Base-by-base conservation (phyloP, 352 stramenopile species). In the Phytopythium chamaehyphon region DNA sequence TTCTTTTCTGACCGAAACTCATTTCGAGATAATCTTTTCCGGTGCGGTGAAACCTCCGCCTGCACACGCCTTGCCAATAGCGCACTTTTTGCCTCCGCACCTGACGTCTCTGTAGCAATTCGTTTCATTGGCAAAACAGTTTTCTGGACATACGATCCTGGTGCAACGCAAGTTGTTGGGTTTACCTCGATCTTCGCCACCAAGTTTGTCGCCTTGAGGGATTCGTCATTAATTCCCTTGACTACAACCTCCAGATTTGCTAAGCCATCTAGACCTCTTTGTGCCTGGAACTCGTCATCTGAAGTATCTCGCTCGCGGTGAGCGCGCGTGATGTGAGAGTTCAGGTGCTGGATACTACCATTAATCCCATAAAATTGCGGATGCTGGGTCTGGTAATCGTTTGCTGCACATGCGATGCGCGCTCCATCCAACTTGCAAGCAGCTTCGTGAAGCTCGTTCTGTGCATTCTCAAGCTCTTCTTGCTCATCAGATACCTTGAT, bases 311-410 rank as follows among this genome's bases (percentile, higher is more conserved):
- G 81, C 23, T 86, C 71, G n/a, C 62, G 61, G 55, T 88, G 75
- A 2, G 80, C 75, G 23, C 71, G 64, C 6, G 75, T 51, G 37
- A 90, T 77, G 42, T 86, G 76, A 5, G 66, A 61, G 40, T 86
- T 85, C 7, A 88, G 54, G 15, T 82, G 68, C 33, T 90, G 76
- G 54, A 90, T 86, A 56, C 76, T 88, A 10, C 80, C 80, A 44
- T 90, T 90, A 39, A 90, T 76, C 6, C 80, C 80, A 48, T 90
- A 90, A 50, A 90, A 90, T n/a, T 76, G 66, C 2, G 80, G 80
- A 11, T 88, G 65, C 3, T 67, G 71, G 2, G 69, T 23, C 40
- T 76, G 76, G 43, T 90, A 90, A 36, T 88, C 76, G 26, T 73
- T 54, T 9, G 80, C 75, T 1, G 73, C 75, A 28, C 80, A 90